Conservation (phyloP, 805 yeast species). For the Candida koratica region DNA sequence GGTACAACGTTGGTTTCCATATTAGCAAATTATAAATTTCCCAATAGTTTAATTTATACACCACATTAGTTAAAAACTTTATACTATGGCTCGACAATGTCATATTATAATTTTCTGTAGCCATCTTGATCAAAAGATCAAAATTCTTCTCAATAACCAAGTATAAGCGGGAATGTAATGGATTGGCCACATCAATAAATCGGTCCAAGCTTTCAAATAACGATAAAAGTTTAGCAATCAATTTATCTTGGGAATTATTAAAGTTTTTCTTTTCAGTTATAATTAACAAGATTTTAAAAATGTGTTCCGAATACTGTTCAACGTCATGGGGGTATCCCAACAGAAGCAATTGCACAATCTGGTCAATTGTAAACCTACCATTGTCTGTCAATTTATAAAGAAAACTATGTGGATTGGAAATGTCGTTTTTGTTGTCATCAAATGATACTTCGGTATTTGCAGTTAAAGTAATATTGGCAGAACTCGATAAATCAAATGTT, state of each 20-base stretch:
- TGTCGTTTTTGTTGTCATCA: neutral
- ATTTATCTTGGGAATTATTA: constrained; percentile 13
- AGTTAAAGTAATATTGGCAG: neutral
- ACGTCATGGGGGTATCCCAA: constrained; percentile 27
- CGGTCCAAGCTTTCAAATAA: constrained; percentile 24
- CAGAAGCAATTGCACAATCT: constrained; percentile 18
- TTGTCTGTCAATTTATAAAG: constrained; percentile 14
- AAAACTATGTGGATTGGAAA: constrained; percentile 6
- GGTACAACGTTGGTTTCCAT: constrained; percentile 42
- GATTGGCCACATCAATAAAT: constrained; percentile 23
- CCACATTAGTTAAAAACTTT: constrained; percentile 33
- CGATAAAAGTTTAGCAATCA: constrained; percentile 23
- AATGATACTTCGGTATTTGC: constrained; percentile 4
- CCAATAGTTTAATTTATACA: constrained; percentile 42
- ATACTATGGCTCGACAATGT: constrained; percentile 33
- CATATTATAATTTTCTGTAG: constrained; percentile 28
- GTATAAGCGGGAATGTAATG: constrained; percentile 30
- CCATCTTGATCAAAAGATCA: constrained; percentile 34
- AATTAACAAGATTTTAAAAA: constrained; percentile 28
- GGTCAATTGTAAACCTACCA: constrained; percentile 22
- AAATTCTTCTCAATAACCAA: constrained; percentile 36
- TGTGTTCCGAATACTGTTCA: constrained; percentile 37
- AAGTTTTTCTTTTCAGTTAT: constrained; percentile 11
- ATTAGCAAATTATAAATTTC: constrained; percentile 38
- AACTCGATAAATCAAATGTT: neutral